Base-by-base conservation (phyloP, 169 alveolate genomes). In the Plasmodium vivax region DNA sequence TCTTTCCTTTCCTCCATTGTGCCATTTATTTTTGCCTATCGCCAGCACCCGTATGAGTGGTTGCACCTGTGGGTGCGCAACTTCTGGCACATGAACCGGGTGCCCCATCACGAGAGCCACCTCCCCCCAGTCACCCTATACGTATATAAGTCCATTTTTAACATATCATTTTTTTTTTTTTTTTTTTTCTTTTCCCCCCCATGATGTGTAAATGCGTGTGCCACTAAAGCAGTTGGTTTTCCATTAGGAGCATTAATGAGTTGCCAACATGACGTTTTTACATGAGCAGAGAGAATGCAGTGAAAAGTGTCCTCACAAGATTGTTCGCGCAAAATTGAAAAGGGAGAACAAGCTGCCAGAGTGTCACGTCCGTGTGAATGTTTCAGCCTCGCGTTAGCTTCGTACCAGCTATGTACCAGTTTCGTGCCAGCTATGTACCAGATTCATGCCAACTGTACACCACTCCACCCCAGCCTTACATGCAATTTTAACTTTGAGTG, bases 221-320 rank as follows among this genome's bases (percentile, higher is more conserved):
- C 51, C 71, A 68, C 19, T 68, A 41, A 91, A 91, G 95, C 95
- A 91, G 95, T 91, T 91, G 95, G 95, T 91, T 91, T 91, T 91
- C 95, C 95, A 91, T 91, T 91, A 91, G 95, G 95, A 91, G 95
- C 95, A 91, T 82, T 68, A 68, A 68, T 58, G 84, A 90, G 84
- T 91, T 68, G 95, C 83, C 95, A 91, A 68, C 45, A 16, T 68
- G 43, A 75, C 43, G n/a, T 88, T 34, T 41, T 2, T 62, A 72
- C 71, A 79, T 72, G 27, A 83, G 72, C 5, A 27, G 72, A 83
- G 91, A 58, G 72, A 56, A 14, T 32, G 38, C 45, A 83, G 79
- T 83, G 80, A 83, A 56, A n/a, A n/a, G 30, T 41, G 5, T 23
- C 32, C 10, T 27, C n/a, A 68, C 77, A 68, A 68, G 77, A 68